phyloP scores from a whole-genome alignment of 768 basidiomycete genomes.

The Mycena venus region DNA sequence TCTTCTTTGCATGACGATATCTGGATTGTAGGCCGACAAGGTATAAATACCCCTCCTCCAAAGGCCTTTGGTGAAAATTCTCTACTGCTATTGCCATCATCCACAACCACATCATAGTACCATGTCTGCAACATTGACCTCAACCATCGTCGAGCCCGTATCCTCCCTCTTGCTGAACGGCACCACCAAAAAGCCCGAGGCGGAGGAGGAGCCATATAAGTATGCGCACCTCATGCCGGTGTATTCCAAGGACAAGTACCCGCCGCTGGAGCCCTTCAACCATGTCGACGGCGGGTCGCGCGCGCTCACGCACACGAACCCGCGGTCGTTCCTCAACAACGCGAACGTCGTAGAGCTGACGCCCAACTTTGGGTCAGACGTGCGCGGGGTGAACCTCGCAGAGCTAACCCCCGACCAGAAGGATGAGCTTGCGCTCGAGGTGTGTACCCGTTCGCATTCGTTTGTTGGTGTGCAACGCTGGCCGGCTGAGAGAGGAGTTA shows the following conservation, averaged over 20 bases:
- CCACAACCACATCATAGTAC: too few relatives aligned
- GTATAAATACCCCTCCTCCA: constrained; percentile 12
- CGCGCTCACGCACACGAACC: constrained; percentile 75
- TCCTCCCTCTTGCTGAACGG: constrained; percentile 6
- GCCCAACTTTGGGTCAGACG: constrained; percentile 80
- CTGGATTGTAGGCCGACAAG: too few relatives aligned
- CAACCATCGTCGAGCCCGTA: constrained; percentile 11
- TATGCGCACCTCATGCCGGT: constrained; percentile 82
- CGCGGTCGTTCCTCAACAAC: constrained; percentile 76
- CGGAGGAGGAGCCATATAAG: constrained; percentile 56
- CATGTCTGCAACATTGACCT: constrained; percentile 23
- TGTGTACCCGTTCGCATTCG: constrained; percentile 42
- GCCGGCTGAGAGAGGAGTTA: too few relatives aligned
- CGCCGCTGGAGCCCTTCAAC: constrained; percentile 79
- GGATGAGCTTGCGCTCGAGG: constrained; percentile 82
- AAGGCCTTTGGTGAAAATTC: background rate
- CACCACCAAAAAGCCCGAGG: constrained; percentile 5
- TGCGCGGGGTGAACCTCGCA: constrained; percentile 77
- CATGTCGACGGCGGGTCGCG: constrained; percentile 84
- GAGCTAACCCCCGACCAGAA: constrained; percentile 69
- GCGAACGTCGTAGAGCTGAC: constrained; percentile 76
- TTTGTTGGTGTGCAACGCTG: too few relatives aligned
- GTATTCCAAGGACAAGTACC: constrained; percentile 72
- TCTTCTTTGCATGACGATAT: constrained; percentile 9
- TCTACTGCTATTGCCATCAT: background rate